phyloP scores from a whole-genome alignment of 192 early-diverging fungal genomes.

The Coemansia asiatica region DNA sequence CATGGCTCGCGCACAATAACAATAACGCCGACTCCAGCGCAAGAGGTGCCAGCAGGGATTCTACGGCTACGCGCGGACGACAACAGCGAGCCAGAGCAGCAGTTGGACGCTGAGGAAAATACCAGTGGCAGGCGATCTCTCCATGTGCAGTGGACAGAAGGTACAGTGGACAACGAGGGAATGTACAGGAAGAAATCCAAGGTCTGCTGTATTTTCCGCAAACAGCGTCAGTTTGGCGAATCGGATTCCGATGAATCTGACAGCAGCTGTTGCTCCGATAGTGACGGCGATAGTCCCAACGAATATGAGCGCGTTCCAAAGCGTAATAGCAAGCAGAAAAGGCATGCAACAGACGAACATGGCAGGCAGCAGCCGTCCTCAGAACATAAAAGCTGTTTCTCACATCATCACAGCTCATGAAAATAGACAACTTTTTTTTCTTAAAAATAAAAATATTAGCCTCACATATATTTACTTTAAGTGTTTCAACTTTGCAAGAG shows the following conservation, averaged over 20 bases:
- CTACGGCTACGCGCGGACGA: slow-evolving; percentile 28
- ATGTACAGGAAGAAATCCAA: slow-evolving; percentile 53
- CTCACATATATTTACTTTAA: too few relatives aligned
- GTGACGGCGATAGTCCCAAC: slow-evolving; percentile 37
- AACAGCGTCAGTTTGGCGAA: slow-evolving; percentile 49
- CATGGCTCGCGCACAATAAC: slow-evolving; percentile 41
- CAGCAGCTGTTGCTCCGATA: slow-evolving; percentile 13
- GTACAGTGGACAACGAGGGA: slow-evolving; percentile 56
- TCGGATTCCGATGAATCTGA: slow-evolving; percentile 50
- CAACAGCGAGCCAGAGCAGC: slow-evolving; percentile 1
- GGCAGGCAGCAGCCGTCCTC: too few relatives aligned
- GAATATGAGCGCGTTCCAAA: slow-evolving; percentile 53
- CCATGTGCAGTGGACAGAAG: slow-evolving; percentile 47
- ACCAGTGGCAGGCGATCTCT: background rate
- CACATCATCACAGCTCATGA: background rate
- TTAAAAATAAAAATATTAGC: too few relatives aligned
- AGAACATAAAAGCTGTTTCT: background rate
- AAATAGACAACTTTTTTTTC: too few relatives aligned
- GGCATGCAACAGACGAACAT: background rate
- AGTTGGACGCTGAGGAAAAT: background rate
- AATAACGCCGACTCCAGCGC: background rate
- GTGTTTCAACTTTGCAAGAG: too few relatives aligned
- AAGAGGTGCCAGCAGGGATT: slow-evolving; percentile 8
- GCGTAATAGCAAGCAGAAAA: background rate
- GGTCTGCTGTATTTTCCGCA: slow-evolving; percentile 56